Base-by-base conservation (phyloP, 805 yeast genomes). In the Kurtzmaniella cleridarum region DNA sequence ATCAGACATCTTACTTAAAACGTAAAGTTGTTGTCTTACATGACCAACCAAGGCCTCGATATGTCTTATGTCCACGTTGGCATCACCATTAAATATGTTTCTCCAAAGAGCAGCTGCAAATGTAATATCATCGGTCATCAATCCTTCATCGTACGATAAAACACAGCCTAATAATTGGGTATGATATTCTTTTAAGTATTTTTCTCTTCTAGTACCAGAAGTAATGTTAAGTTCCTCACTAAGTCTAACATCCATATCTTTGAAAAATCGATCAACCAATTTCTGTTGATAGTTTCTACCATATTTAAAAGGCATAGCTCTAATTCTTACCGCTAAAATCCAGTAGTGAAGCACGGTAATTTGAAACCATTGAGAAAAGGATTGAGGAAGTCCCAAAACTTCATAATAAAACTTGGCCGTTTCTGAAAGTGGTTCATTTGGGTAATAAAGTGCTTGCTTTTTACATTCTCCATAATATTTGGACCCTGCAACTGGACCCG, bases 281-380 rank as follows among this genome's bases (percentile, higher is more conserved):
- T 88, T 88, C 62, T 90, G 96, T 61, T 93, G 96, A 62, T 90
- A 93, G 55, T 82, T 84, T 50, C 78, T 78, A 30, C 96, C 95
- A 56, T 86, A 81, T 53, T 87, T 83, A 58, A 82, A 83, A 0
- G 98, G 98, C 84, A 93, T 74, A 8, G 95, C 95, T 60, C 99
- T 79, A 96, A 93, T 90, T 57, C 98, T 81, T 13, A 86, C 95
- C 48, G 84, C 83, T 34, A 93, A 70, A 54, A 93, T 81, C 99
- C 99, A 93, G 43, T 86, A 79, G 60, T 93, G 98, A 48, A 93
- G 71, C 1, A 83, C 71, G 5, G 96, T 85, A 45, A 93, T 84
- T 63, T 91, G 98, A 60, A 83, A 91, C 96, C 96, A 91, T 60
- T 89, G 95, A n/a, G 91, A 79, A 55, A 91, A 90, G 1, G 97